Base-by-base conservation (phyloP, 1,139 yeast genomes). In the Magnusiomyces sp. region DNA sequence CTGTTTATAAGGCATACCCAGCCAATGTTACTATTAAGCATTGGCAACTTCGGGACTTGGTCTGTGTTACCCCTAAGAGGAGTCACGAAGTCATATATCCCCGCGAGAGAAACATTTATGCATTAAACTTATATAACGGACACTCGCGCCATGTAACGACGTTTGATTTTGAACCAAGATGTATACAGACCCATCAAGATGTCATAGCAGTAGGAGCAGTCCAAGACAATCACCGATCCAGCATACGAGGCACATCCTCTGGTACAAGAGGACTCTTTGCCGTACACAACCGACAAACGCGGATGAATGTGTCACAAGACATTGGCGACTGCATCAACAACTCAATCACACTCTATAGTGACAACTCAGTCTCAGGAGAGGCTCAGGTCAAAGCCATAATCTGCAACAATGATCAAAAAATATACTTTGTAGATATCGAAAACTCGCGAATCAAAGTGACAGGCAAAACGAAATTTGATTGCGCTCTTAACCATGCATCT, bases 21-120 rank as follows among this genome's bases (percentile, higher is more conserved):
- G 62, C 63, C 13, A 42, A 38, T 38, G 32, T 47, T 14, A 49
- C 59, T 19, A 49, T 53, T 38, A 56, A 64, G 55, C 97, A 89
- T 69, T 89, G 96, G 95, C 97, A 89, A 64, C 71, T 89, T 41
- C 73, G 95, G 46, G 95, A 89, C 61, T 73, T 89, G 59, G 70
- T 88, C 23, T 79, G 83, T 43, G 56, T 56, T 50, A 69, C 72
- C 17, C 69, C 73, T 0, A 64, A 75, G 0, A 49, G 67, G 9
- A 49, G 50, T 14, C 46, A 69, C 46, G 71, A 73, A 46, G 67
- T 79, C 13, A 65, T 75, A 37, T 80, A 77, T 58, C 79, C 82
- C 1, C 68, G 70, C 51, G 76, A 75, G 45, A 72, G 72, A 51
- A 59, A 69, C 23, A 69, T 80, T 29, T 71, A 74, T 53, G 58